These are phyloP conservation scores for Calonectria crousiana DNA, from an alignment of 2,329 filamentous ascomycete genomes.

Conservation along the genomic window DNA sequence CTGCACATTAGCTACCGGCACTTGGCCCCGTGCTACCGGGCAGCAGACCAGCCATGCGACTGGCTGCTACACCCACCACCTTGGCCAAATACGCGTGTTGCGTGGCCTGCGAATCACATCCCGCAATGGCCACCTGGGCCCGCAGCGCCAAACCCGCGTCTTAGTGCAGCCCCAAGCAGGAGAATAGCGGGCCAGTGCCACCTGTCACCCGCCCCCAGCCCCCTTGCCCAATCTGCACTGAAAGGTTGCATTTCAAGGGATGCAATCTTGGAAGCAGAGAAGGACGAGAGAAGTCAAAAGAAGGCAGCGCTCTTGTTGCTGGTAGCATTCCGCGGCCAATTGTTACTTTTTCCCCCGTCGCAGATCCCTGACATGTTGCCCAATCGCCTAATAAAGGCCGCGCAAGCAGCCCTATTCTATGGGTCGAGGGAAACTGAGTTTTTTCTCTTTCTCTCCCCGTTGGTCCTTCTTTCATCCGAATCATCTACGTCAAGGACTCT, in stretches of 20 bases:
- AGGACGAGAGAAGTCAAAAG: background rate
- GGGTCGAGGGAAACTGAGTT: background rate
- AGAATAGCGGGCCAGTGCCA: background rate
- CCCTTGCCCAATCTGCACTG: background rate
- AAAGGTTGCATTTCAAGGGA: slow-evolving; percentile 1
- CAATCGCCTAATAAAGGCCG: background rate
- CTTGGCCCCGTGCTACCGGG: background rate
- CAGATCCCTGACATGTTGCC: background rate
- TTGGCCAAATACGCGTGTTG: slow-evolving; percentile 2
- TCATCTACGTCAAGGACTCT: background rate
- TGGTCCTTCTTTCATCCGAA: background rate
- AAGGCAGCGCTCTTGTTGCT: background rate
- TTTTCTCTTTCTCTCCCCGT: background rate
- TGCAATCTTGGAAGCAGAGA: background rate
- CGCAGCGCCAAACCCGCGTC: background rate
- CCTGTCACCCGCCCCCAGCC: slow-evolving; percentile 5
- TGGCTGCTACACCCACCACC: background rate
- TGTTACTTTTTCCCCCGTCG: background rate
- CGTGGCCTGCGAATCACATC: background rate
- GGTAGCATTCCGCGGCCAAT: background rate
- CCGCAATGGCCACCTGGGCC: background rate
- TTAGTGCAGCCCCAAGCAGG: background rate
- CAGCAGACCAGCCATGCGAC: background rate
- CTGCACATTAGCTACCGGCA: background rate
- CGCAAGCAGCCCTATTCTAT: background rate